Conservation (phyloP, 129 eudicot genomes). For the Deinandra increscens region DNA sequence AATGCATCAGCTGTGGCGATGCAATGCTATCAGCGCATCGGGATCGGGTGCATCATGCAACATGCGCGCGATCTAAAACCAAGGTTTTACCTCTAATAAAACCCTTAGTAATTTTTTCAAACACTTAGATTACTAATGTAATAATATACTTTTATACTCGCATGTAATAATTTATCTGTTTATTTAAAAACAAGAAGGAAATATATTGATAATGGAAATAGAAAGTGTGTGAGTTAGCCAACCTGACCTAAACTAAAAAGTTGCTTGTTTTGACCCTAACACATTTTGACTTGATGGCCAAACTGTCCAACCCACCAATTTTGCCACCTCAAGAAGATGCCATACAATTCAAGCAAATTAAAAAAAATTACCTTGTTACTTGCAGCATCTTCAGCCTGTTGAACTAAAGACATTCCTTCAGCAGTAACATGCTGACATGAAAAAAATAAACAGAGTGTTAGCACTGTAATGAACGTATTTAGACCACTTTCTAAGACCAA, state of each 20-base stretch:
- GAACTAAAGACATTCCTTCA: conserved; percentile 72
- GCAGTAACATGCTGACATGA: conserved; percentile 63
- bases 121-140: not conserved
- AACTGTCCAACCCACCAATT: not conserved
- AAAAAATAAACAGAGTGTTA: conserved; percentile 3
- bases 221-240: not conserved
- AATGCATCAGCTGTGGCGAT: no score
- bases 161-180: not conserved
- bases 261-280: not conserved
- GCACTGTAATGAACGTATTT: not conserved
- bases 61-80: no score
- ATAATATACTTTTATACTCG: not conserved
- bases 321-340: not conserved
- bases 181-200: not conserved
- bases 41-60: no score
- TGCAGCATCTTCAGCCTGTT: conserved; percentile 88
- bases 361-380: conserved; percentile 44
- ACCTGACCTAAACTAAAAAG: not conserved
- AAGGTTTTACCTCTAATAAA: not conserved
- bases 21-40: no score
- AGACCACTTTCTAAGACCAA: conserved; percentile 1
- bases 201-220: not conserved
- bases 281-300: not conserved
- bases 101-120: not conserved
- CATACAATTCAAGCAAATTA: not conserved